phyloP scores from a whole-genome alignment of 2,329 filamentous ascomycete species.

The Fusarium algeriense region DNA sequence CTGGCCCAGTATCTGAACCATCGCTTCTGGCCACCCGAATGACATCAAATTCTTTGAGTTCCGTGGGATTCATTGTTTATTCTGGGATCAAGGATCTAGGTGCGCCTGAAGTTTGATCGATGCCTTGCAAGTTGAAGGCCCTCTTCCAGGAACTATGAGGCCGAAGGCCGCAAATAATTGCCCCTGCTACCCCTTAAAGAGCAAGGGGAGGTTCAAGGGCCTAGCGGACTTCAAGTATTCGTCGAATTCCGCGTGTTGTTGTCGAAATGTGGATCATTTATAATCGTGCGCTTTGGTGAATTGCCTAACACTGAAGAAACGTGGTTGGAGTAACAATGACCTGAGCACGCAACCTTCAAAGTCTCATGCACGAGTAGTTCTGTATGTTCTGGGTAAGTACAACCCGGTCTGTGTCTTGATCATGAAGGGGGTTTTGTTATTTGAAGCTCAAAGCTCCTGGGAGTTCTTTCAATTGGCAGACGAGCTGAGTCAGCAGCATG shows the following conservation, averaged over 20 bases:
- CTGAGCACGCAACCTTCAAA: neutral
- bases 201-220: neutral
- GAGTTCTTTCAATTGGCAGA: conserved; percentile 27
- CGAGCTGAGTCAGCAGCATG: conserved; percentile 34
- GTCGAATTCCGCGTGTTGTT: conserved; percentile 1
- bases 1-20: conserved; percentile 59
- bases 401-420: conserved; percentile 23
- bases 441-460: conserved; percentile 33
- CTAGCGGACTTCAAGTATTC: neutral
- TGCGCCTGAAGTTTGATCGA: neutral
- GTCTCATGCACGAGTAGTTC: neutral
- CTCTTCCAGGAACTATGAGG: conserved; percentile 4
- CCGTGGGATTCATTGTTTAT: conserved; percentile 45
- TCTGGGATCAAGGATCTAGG: neutral
- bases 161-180: neutral
- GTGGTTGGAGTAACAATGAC: neutral
- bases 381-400: conserved; percentile 2
- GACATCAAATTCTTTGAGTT: conserved; percentile 57
- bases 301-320: conserved; percentile 3
- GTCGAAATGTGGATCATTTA: neutral
- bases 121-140: neutral
- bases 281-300: conserved; percentile 12
- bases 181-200: neutral
- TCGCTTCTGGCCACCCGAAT: conserved; percentile 60
- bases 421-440: conserved; percentile 21